phyloP scores from a whole-genome alignment of 2,329 filamentous ascomycete species.

The Colletotrichum destructivum region DNA sequence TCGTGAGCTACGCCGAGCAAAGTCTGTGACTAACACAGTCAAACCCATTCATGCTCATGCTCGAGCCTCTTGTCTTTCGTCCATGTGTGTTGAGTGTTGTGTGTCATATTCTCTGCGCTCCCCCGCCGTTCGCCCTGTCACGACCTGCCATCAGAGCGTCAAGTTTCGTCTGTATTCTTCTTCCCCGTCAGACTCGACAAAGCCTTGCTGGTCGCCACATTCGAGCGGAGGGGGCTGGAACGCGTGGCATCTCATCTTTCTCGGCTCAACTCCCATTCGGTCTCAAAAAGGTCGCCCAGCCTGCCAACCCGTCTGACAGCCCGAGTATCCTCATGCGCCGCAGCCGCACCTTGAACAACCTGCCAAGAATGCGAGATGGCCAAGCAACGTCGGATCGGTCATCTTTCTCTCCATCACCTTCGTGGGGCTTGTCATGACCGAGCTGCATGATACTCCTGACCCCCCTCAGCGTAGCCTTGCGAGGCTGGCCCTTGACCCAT shows the following conservation, averaged over 20 bases:
- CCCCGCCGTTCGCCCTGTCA: conserved; percentile 34
- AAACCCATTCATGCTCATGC: too few relatives aligned
- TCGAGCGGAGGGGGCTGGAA: conserved; percentile 18
- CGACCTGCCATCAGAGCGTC: conserved; percentile 31
- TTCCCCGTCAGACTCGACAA: conserved; percentile 27
- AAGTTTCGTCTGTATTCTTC: conserved; percentile 38
- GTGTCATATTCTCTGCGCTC: not conserved
- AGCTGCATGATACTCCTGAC: conserved; percentile 12
- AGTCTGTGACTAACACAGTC: not conserved
- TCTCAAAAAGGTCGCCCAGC: conserved; percentile 27
- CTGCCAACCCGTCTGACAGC: conserved; percentile 31
- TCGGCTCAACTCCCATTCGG: conserved; percentile 11
- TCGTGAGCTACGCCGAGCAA: too few relatives aligned
- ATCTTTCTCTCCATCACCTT: not conserved
- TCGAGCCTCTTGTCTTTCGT: not conserved
- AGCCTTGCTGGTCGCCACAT: conserved; percentile 12
- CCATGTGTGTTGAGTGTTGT: too few relatives aligned
- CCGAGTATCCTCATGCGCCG: conserved; percentile 22
- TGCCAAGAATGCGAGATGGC: conserved; percentile 16
- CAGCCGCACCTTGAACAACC: conserved; percentile 6
- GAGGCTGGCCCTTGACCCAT: conserved; percentile 33
- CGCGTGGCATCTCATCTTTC: conserved; percentile 34
- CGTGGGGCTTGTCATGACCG: conserved; percentile 4
- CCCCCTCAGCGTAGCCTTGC: conserved; percentile 1
- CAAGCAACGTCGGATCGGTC: conserved; percentile 4